Base-by-base conservation (phyloP, 768 basidiomycete genomes). In the Pisolithus sp. region DNA sequence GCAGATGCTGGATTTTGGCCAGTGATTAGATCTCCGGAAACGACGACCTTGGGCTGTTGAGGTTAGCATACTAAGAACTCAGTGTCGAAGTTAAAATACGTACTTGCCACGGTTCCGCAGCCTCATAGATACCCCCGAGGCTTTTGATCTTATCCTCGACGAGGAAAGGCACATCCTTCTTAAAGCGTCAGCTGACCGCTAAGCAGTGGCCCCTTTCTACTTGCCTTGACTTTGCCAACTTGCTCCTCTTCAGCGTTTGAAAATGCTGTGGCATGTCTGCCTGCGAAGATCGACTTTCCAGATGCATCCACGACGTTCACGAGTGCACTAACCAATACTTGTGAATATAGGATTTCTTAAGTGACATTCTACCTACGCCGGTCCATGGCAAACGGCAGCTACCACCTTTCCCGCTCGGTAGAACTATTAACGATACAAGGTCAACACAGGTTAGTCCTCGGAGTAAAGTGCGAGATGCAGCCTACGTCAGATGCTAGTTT, bases 1-100 rank as follows among this genome's bases (percentile, higher is more conserved):
- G 86, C 83, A 7, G 80, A 83, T 17, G 77, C 81, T 4, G 86
- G 86, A 67, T 90, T 90, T 65, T 87, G 86, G 7, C 87, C 88
- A 20, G 86, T 85, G 57, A 81, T 73, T 30, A 86, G 70, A 15
- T 76, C 73, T 12, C 81, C 82, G 57, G 81, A 79, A 7, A 77
- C 74, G 13, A 80, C 75, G 21, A 85, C 79, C 55, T 81, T 75
- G 38, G 63, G 51, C 59, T 68, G 40, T 13, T 30, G 34, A 38
- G 34, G 45, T 40, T 47, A 24, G 48, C 28, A 37, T 18, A 24
- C 30, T 4, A 39, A 12, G 28, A 7, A 15, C 13, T 15, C 17
- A 15, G 41, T n/a, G 23, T 6, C n/a, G 45, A 21, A 18, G 17
- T n/a, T 34, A 13, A 34, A 28, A 30, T 50, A 76, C 79, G 67